These are phyloP conservation scores for Stylosanthes scabra DNA, from an alignment of 331 rosid species.

Conservation along the genomic window DNA sequence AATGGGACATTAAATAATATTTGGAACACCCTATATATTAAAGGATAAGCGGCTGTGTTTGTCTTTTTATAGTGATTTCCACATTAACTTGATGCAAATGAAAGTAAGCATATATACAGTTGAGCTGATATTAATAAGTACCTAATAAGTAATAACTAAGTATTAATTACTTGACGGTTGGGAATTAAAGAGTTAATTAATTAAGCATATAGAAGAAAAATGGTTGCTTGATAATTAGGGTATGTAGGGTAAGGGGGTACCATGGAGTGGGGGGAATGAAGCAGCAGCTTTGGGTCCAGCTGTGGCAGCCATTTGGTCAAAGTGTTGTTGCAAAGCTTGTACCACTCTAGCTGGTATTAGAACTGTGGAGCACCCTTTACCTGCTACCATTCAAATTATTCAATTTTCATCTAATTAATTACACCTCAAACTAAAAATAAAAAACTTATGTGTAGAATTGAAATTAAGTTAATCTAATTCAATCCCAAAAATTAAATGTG, in stretches of 20 bases:
- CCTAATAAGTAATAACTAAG: background rate
- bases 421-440: too few relatives aligned
- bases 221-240: background rate
- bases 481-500: too few relatives aligned
- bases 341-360: constrained; percentile 83
- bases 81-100: too few relatives aligned
- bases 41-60: too few relatives aligned
- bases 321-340: constrained; percentile 78
- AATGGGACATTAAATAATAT: too few relatives aligned
- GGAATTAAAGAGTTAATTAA: background rate
- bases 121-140: background rate
- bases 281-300: constrained; percentile 49
- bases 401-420: background rate
- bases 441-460: too few relatives aligned
- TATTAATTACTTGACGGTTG: background rate
- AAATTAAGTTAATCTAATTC: too few relatives aligned
- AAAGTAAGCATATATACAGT: background rate
- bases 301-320: constrained; percentile 58
- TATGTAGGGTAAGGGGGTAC: constrained; percentile 26
- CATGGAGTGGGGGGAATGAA: constrained; percentile 47
- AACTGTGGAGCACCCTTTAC: constrained; percentile 65
- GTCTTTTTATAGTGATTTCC: too few relatives aligned
- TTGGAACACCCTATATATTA: too few relatives aligned
- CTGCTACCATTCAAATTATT: constrained; percentile 35
- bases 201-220: background rate